Evolutionary conservation across 345 rosid genomes (phyloP), one percentile per base, ranked within the genome.

Genomic region (Eucalyptus erythrocorys): DNA sequence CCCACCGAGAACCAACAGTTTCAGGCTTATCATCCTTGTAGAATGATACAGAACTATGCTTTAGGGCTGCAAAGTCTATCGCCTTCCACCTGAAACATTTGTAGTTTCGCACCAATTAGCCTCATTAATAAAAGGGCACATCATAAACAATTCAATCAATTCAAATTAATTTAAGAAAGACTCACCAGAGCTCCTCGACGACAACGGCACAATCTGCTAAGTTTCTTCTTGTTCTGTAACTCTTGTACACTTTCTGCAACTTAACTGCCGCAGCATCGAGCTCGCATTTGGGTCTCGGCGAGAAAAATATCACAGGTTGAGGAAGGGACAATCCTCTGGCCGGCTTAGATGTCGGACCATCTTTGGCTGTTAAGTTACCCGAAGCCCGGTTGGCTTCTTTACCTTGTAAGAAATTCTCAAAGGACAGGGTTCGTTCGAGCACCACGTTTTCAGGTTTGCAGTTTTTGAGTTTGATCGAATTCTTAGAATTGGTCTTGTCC

Each of bases 131-230:
- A 76, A 76, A 76, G 82, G 82, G 82, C 47, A 21, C 45, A 76
- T 40, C 1, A 76, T 30, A 76, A 76, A 76, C 47, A 76, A 21
- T 4, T 76, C 47, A 47, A 76, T 76, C 82, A 37, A 37, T 40
- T 76, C 27, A 22, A 76, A 19, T 10, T 87, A 21, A 68, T 88
- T 86, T 22, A 81, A 87, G 19, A 48, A 32, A 45, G 17, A 89
- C 86, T 71, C 40, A 93, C 99, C 99, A 97, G 82, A 96, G 93
- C 90, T 97, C 97, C 93, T 97, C 99, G 19, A 94, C 93, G 21
- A 97, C 96, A 13, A 97, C 99, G 0, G 99, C 99, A 85, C 99
- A 97, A 86, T 97, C 99, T 30, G 99, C 99, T 21, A 98, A 97
- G 88, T 96, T 96, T 88, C 99, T 92, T 90, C 99, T 90, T 6